phyloP scores from a whole-genome alignment of 2,329 filamentous ascomycete species.

The Curvularia sp. region DNA sequence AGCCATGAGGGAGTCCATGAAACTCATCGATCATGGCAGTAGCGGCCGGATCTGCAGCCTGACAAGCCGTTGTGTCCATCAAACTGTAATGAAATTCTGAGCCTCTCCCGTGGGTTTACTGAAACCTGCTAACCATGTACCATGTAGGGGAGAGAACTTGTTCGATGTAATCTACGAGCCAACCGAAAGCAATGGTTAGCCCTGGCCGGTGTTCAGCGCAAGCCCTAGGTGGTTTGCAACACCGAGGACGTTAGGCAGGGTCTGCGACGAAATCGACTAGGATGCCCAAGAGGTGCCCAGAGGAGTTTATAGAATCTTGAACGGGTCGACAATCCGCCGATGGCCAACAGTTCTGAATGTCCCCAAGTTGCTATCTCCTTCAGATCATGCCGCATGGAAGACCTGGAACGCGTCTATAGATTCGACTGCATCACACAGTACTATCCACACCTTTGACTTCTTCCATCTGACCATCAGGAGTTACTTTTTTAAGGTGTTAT shows the following conservation, averaged over 20 bases:
- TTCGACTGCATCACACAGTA: neutral
- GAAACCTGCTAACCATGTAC: neutral
- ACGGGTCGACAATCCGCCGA: neutral
- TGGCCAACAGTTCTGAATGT: neutral
- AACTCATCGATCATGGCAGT: neutral
- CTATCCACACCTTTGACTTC: neutral
- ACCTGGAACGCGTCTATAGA: neutral
- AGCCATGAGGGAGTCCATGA: neutral
- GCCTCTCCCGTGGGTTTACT: neutral
- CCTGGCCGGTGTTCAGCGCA: neutral
- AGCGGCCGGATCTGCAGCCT: neutral
- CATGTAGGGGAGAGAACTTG: conserved; percentile 3
- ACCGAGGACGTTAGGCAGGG: conserved; percentile 1
- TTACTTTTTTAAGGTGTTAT: neutral
- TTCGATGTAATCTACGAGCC: conserved; percentile 2
- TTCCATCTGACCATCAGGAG: neutral
- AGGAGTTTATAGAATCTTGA: neutral
- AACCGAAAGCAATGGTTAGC: neutral
- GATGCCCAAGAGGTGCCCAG: neutral
- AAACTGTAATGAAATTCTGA: neutral
- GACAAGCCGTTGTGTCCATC: neutral
- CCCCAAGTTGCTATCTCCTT: neutral
- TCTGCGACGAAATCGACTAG: conserved; percentile 1
- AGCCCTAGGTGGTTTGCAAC: neutral
- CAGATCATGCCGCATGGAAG: neutral